Evolutionary conservation across 208 protist species (phyloP).

Genomic region (Wallacemonas rigidus): DNA sequence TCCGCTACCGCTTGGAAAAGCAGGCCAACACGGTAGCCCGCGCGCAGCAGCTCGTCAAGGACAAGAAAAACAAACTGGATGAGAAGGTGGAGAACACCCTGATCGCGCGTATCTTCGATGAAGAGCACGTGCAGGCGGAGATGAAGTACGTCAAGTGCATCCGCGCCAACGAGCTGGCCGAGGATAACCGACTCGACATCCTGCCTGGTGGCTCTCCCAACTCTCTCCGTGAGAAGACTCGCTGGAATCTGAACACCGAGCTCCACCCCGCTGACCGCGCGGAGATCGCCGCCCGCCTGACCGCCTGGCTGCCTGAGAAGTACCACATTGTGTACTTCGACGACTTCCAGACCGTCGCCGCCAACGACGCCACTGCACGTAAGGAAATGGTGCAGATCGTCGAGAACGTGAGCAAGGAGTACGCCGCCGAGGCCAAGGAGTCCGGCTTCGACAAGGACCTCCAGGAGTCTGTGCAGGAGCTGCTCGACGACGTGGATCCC

Average conservation of each 20-base stretch:
- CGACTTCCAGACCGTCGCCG: constrained; percentile 87
- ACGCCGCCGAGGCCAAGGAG: constrained; percentile 74
- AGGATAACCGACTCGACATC: constrained; percentile 90
- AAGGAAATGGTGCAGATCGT: constrained; percentile 80
- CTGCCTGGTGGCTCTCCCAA: constrained; percentile 82
- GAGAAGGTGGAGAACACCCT: constrained; percentile 71
- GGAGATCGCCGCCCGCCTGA: constrained; percentile 79
- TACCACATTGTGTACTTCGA: constrained; percentile 91
- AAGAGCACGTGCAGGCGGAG: constrained; percentile 89
- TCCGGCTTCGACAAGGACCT: constrained; percentile 70
- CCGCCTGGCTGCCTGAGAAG: constrained; percentile 89
- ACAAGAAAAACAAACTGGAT: constrained; percentile 44
- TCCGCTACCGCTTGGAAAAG: constrained; percentile 83
- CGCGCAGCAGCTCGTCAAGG: constrained; percentile 81
- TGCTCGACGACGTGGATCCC: constrained; percentile 80
- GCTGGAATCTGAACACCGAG: constrained; percentile 88
- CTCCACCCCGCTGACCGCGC: constrained; percentile 78
- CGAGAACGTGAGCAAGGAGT: constrained; percentile 77
- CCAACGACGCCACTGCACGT: constrained; percentile 68
- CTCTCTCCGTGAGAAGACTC: constrained; percentile 88
- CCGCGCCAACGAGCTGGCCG: constrained; percentile 84
- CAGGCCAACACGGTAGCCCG: constrained; percentile 86
- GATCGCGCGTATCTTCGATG: constrained; percentile 86
- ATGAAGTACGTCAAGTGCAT: constrained; percentile 93
- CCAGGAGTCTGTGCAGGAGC: constrained; percentile 55